phyloP scores from a whole-genome alignment of 805 yeast genomes.

The Schizosaccharomyces japonicus region DNA sequence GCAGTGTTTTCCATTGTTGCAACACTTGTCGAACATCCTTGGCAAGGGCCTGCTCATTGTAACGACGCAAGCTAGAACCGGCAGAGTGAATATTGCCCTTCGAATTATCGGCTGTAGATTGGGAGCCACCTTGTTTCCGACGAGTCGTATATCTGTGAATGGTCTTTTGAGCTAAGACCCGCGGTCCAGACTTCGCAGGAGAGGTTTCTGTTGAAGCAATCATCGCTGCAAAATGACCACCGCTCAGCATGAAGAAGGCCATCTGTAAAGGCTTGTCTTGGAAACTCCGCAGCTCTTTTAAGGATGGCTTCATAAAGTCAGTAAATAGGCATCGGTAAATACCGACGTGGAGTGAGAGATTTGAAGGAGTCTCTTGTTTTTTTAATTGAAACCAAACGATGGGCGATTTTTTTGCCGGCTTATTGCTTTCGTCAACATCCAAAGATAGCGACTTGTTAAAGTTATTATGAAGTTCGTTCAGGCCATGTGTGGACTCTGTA shows the following conservation, averaged over 20 bases:
- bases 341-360: too few relatives aligned
- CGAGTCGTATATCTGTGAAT: constrained; percentile 89
- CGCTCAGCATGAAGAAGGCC: constrained; percentile 81
- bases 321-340: background rate
- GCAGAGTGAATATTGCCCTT: constrained; percentile 92
- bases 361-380: background rate
- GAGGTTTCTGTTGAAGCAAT: constrained; percentile 47
- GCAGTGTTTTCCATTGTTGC: constrained; percentile 34
- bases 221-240: constrained; percentile 96
- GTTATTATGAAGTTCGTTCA: background rate
- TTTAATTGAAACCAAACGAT: background rate
- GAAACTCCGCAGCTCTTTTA: background rate
- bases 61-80: constrained; percentile 70
- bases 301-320: background rate
- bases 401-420: background rate
- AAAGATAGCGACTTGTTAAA: background rate
- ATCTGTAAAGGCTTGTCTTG: constrained; percentile 18
- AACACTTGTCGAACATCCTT: constrained; percentile 55
- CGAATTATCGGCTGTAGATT: constrained; percentile 73
- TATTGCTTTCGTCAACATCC: background rate
- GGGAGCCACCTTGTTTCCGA: constrained; percentile 94
- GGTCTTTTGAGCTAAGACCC: constrained; percentile 50
- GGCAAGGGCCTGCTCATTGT: constrained; percentile 64
- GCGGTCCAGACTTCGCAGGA: constrained; percentile 31
- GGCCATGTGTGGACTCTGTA: too few relatives aligned